These are phyloP conservation scores for Mycena pura DNA, from an alignment of 768 basidiomycete species.

Conservation along the genomic window DNA sequence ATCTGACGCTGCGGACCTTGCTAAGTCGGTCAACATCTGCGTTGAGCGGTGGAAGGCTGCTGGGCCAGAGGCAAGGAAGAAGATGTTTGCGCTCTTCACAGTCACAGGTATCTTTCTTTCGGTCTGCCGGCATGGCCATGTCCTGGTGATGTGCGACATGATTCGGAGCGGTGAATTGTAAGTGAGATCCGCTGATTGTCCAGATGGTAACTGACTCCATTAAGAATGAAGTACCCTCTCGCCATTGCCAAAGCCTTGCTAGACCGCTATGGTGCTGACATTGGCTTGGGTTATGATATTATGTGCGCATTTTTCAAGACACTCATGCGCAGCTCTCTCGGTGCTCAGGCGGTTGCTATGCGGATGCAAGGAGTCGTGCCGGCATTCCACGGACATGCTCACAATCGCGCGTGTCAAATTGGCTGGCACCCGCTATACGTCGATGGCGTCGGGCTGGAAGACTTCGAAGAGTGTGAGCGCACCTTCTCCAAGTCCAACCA, in stretches of 20 bases:
- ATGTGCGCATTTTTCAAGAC: conserved; percentile 35
- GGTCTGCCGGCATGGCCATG: conserved; percentile 36
- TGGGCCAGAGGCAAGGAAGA: conserved; percentile 25
- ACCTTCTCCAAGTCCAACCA: conserved; percentile 36
- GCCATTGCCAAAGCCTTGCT: conserved; percentile 26
- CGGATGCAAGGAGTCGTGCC: conserved; percentile 22
- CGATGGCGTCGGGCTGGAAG: conserved; percentile 37
- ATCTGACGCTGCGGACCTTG: conserved; percentile 15
- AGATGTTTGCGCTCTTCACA: conserved; percentile 33
- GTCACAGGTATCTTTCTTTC: conserved; percentile 35
- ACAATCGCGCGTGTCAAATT: conserved; percentile 36
- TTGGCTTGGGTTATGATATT: conserved; percentile 35
- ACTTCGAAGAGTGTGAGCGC: conserved; percentile 37
- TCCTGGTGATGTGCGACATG: conserved; percentile 36
- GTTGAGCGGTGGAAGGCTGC: conserved; percentile 24
- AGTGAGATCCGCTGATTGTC: conserved; percentile 4
- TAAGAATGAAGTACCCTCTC: conserved; percentile 38
- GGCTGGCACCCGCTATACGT: conserved; percentile 29
- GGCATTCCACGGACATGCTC: conserved; percentile 35
- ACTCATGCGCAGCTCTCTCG: conserved; percentile 27
- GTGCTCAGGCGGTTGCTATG: conserved; percentile 4
- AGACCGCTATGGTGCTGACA: conserved; percentile 15
- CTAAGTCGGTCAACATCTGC: conserved; percentile 21
- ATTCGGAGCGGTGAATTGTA: conserved; percentile 35
- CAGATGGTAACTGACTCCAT: not conserved